Base-by-base conservation (phyloP, 768 basidiomycete species). In the Boletus reticuloceps region DNA sequence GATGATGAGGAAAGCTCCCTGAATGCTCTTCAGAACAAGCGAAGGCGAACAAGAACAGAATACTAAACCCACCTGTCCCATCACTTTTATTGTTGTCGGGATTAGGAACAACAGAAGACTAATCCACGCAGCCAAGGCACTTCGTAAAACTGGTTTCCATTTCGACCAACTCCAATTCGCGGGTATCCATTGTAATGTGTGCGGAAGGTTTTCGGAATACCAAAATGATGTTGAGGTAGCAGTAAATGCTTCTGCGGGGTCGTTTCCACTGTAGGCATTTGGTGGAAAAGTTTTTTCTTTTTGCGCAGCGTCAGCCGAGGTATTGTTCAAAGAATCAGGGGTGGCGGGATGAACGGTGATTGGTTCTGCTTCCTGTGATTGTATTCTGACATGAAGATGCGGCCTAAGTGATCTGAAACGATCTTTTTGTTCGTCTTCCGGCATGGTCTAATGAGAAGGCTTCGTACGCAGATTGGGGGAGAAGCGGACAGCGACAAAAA, bases 1-100 rank as follows among this genome's bases (percentile, higher is more conserved):
- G 4, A 88, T 69, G 43, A 89, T 80, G 9, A 89, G 60, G 62
- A 88, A 89, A 46, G 79, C 75, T 8, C 84, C 83, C 87, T 88
- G 40, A 5, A 50, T 20, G 50, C 20, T 59, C 20, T 29, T 48
- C 34, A 55, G 40, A 51, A 45, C 22, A 17, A 19, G 12, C 4
- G 36, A 20, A 32, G 2, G 6, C 29, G 37, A 5, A 9, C 0
- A 11, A 7, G 42, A 44, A 9, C 46, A 6, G 34, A 0, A 12
- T 13, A 37, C 47, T 10, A 46, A 6, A 36, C 52, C 38, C 58
- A 85, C 88, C 73, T 82, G 80, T 0, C 89, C 88, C 69, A 89
- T 68, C 22, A 77, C 59, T 3, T 58, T 54, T 64, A 82, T 70
- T 1, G 82, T 75, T 2, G 49, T 54, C 0, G 81, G 80, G 37